These are phyloP conservation scores for Trapa bicornis DNA, from an alignment of 345 rosid species.

Conservation along the genomic window DNA sequence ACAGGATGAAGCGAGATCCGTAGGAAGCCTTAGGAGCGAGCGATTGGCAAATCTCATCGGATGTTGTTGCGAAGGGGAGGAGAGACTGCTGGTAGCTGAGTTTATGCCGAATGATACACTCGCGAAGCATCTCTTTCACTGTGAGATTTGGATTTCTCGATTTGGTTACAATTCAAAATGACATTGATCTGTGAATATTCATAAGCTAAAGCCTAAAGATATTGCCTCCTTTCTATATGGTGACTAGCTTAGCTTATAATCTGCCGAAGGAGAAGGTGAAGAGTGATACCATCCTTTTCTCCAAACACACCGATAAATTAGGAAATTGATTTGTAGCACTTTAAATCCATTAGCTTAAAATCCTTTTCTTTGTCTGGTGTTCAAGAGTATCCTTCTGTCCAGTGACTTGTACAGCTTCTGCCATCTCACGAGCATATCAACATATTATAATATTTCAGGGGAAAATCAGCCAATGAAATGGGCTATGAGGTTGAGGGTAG, in stretches of 20 bases:
- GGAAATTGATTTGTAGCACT: no score
- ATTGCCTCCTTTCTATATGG: no score
- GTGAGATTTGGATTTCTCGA: conserved; percentile 25
- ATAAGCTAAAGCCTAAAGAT: no score
- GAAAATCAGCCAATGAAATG: conserved; percentile 97
- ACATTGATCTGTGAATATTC: background rate
- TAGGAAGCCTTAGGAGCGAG: conserved; percentile 81
- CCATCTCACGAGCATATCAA: background rate
- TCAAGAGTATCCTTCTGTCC: background rate
- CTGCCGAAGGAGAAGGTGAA: no score
- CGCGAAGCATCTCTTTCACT: conserved; percentile 92
- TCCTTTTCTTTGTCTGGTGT: background rate
- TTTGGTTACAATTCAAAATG: background rate
- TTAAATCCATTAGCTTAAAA: conserved; percentile 11
- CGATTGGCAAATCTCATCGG: conserved; percentile 78
- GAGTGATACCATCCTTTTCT: no score
- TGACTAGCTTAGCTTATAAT: no score
- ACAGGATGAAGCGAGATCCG: conserved; percentile 87
- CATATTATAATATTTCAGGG: conserved; percentile 32
- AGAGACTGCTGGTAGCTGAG: conserved; percentile 83
- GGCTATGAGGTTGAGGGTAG: conserved; percentile 95
- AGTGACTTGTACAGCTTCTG: background rate
- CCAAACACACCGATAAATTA: no score
- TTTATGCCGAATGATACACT: conserved; percentile 91
- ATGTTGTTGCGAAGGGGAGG: conserved; percentile 81